Conservation (phyloP, 164 flowering plant genomes). For the Chimonanthus praecox region DNA sequence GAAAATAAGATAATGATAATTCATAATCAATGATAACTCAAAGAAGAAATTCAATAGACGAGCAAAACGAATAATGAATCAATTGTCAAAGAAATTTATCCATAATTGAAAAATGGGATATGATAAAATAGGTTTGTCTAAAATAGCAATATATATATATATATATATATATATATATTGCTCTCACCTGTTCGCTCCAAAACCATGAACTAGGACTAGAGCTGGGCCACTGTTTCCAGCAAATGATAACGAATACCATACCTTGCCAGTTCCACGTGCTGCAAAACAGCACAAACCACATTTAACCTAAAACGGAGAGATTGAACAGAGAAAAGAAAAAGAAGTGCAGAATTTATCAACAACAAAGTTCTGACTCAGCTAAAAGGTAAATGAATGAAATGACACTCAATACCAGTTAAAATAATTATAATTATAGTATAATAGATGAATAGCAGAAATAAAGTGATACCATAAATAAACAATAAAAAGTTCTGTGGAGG, state of each 20-base stretch:
- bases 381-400: too few relatives aligned
- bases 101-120: too few relatives aligned
- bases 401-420: too few relatives aligned
- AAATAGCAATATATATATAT: neutral
- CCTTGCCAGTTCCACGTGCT: constrained; percentile 89
- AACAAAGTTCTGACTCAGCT: too few relatives aligned
- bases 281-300: constrained; percentile 14
- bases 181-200: constrained; percentile 96
- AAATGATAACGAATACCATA: constrained; percentile 73
- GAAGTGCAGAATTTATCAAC: too few relatives aligned
- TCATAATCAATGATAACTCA: neutral
- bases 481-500: too few relatives aligned
- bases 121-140: neutral
- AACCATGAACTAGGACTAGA: constrained; percentile 81
- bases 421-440: too few relatives aligned
- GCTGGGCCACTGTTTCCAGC: constrained; percentile 78
- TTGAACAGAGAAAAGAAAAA: too few relatives aligned
- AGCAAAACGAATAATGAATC: neutral
- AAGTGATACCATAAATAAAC: too few relatives aligned
- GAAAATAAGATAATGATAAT: constrained; percentile 4
- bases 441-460: too few relatives aligned
- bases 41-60: neutral
- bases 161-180: constrained; percentile 13
- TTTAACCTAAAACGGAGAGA: too few relatives aligned
- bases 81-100: too few relatives aligned